These are phyloP conservation scores for Pisolithus sp. DNA, from an alignment of 768 basidiomycete genomes.

Conservation along the genomic window DNA sequence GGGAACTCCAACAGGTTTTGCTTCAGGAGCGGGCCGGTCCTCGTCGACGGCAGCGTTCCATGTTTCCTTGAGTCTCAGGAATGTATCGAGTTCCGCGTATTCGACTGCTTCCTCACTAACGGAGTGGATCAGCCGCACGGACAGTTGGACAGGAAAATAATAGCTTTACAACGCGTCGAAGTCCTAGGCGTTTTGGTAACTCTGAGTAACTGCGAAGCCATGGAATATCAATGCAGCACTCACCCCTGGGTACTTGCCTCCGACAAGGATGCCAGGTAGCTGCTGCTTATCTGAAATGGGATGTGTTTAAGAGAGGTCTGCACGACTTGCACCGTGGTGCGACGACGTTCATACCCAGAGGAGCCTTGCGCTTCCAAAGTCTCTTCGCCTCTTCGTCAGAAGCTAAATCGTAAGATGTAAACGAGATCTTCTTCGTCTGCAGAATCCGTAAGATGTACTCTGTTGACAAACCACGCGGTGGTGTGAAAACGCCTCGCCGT, in stretches of 20 bases:
- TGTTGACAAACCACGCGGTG: slow-evolving; percentile 20
- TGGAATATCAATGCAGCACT: slow-evolving; percentile 23
- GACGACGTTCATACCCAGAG: slow-evolving; percentile 39
- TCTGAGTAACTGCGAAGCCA: slow-evolving; percentile 3
- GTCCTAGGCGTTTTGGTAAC: slow-evolving; percentile 35
- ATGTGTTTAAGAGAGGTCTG: neutral
- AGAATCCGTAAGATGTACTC: slow-evolving; percentile 78
- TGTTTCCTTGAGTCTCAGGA: slow-evolving; percentile 66
- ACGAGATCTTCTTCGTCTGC: slow-evolving; percentile 81
- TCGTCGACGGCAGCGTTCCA: slow-evolving; percentile 58
- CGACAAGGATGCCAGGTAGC: slow-evolving; percentile 77
- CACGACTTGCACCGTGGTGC: neutral
- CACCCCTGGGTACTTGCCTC: slow-evolving; percentile 72
- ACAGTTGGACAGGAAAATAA: neutral
- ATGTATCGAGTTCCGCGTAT: slow-evolving; percentile 60
- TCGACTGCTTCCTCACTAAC: slow-evolving; percentile 81
- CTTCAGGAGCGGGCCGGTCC: slow-evolving; percentile 47
- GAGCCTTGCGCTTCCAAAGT: slow-evolving; percentile 79
- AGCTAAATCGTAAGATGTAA: slow-evolving; percentile 77
- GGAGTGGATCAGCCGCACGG: slow-evolving; percentile 6
- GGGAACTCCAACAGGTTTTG: slow-evolving; percentile 70
- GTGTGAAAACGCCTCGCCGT: neutral
- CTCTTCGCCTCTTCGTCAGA: slow-evolving; percentile 76
- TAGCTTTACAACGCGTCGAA: slow-evolving; percentile 68
- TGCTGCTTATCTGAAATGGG: slow-evolving; percentile 64